Base-by-base conservation (phyloP, 2,329 filamentous ascomycete species). In the Hansfordia pulvinata region DNA sequence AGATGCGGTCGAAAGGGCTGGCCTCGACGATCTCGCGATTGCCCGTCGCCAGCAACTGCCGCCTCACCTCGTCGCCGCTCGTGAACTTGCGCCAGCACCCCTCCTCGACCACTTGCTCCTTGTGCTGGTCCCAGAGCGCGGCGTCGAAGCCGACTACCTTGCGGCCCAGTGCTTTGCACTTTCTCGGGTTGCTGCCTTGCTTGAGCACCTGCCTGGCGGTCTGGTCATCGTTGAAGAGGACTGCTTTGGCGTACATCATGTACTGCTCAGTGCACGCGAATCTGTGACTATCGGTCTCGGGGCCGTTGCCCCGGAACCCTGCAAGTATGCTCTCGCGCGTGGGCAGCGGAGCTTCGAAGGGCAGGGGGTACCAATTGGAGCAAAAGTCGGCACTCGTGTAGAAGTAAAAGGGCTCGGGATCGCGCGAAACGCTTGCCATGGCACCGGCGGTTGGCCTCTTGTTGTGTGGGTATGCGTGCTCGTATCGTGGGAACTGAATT, bases 21-120 rank as follows among this genome's bases (percentile, higher is more conserved):
- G 70, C 70, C 50, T 76, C 74, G 3, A 78, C 69, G 13, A 81
- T 41, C 46, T 75, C 64, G 23, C 63, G 52, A 5, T 69, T 60
- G 0, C 65, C 70, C 2, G 76, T 80, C 6, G 43, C 55, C 22
- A 79, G 44, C 34, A 82, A 40, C n/a, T n/a, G n/a, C n/a, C n/a
- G n/a, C n/a, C n/a, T n/a, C n/a, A n/a, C n/a, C n/a, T n/a, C n/a
- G n/a, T n/a, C n/a, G n/a, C n/a, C n/a, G n/a, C n/a, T n/a, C n/a
- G n/a, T n/a, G 37, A 78, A 78, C 40, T 79, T 79, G 39, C 62
- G 56, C 25, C 59, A 55, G 28, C 62, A 76, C 3, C 65, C 73
- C 10, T 64, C 53, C 18, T 58, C 54, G 0, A 79, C 76, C 26
- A 81, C 64, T 3, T 44, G 37, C 20, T 55, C 48, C 23, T 71